Base-by-base conservation (phyloP, 2,329 filamentous ascomycete genomes). In the Zymoseptoria pseudotritici region DNA sequence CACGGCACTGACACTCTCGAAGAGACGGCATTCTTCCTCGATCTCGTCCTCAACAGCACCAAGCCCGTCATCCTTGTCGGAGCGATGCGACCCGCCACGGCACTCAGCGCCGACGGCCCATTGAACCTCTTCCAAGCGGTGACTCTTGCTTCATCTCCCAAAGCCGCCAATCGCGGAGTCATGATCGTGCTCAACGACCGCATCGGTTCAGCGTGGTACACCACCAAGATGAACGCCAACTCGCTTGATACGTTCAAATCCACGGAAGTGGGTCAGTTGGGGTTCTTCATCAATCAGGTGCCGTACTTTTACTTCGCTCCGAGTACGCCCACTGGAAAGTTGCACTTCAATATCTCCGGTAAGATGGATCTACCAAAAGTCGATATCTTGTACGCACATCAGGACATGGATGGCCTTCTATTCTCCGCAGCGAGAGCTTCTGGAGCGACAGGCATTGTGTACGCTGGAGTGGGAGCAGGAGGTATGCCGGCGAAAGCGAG, bases 1-100 rank as follows among this genome's bases (percentile, higher is more conserved):
- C 85, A 87, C 66, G 85, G 85, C 54, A 87, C 85, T 8, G 85
- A 88, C 66, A 86, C 83, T 0, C 75, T 87, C 1, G 84, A 86
- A 66, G 84, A 87, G 70, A 81, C 82, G 0, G 82, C 83, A 8
- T 86, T 86, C 74, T 86, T 86, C 74, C 73, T 87, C 8, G 81
- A 86, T 63, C 72, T 82, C 3, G 84, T 82, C 0, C 70, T 86
- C 36, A 79, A 79, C 64, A 82, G 79, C 51, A 76, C 76, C 29
- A 86, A 86, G 70, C 84, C 84, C 0, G 77, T 87, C 4, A 78
- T 86, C 3, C 68, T 84, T 22, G 84, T 84, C 1, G 84, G 84
- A 4, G 80, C 84, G 19, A 87, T 87, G 84, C 77, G 84, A 9
- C 84, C 84, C 4, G 80, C 83, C 0, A 86, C 84, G 0, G 83